phyloP scores from a whole-genome alignment of 2,329 filamentous ascomycete species.

The Thelonectria discophora region DNA sequence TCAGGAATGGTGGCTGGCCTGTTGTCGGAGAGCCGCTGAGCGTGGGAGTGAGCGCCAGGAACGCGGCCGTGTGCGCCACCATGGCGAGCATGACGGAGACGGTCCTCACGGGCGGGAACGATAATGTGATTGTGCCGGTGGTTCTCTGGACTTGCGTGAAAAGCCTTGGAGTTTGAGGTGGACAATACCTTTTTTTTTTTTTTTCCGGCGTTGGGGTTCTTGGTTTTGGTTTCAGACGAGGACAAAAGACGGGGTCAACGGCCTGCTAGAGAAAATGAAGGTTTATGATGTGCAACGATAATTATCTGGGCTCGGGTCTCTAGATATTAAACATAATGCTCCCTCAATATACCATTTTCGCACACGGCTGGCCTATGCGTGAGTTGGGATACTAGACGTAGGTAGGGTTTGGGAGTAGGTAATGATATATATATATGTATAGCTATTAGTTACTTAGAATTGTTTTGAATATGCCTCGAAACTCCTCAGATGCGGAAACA shows the following conservation, averaged over 20 bases:
- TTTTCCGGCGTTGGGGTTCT: slow-evolving; percentile 25
- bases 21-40: slow-evolving; percentile 55
- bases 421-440: no score
- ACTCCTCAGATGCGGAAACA: not conserved
- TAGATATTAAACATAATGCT: no score
- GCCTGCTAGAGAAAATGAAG: slow-evolving; percentile 37
- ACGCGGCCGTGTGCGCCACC: slow-evolving; percentile 76
- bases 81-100: slow-evolving; percentile 93
- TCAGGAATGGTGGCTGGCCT: slow-evolving; percentile 79
- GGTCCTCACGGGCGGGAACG: slow-evolving; percentile 94
- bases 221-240: slow-evolving; percentile 16
- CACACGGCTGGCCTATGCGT: no score
- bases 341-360: no score
- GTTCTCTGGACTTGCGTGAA: slow-evolving; percentile 92
- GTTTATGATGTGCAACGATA: slow-evolving; percentile 30
- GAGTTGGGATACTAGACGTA: no score
- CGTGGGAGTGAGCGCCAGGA: slow-evolving; percentile 59
- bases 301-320: not conserved
- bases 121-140: slow-evolving; percentile 96
- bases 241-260: slow-evolving; percentile 17
- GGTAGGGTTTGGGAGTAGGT: no score
- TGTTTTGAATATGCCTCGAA: not conserved
- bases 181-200: not conserved
- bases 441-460: not conserved
- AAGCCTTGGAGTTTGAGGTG: slow-evolving; percentile 67